Conservation (phyloP, 1,139 yeast genomes). For the Kodamaea ohmeri region DNA sequence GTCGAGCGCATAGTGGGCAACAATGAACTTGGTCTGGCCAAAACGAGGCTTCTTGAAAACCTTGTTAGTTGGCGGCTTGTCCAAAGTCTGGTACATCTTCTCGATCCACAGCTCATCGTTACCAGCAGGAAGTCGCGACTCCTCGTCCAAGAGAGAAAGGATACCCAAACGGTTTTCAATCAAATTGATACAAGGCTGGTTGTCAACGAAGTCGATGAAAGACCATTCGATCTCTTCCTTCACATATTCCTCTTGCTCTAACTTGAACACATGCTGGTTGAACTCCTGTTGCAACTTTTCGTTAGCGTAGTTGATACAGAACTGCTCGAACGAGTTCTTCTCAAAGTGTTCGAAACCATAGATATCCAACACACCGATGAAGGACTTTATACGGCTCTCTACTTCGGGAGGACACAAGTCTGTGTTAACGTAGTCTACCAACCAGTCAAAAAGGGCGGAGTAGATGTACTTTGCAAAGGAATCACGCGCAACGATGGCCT, state of each 20-base stretch:
- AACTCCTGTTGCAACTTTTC: constrained; percentile 97
- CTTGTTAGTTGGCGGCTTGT: constrained; percentile 71
- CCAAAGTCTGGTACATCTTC: constrained; percentile 83
- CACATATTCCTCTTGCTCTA: constrained; percentile 93
- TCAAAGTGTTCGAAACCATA: constrained; percentile 97
- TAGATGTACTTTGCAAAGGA: constrained; percentile 94
- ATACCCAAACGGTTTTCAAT: constrained; percentile 91
- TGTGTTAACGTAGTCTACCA: constrained; percentile 76
- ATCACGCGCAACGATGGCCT: constrained; percentile 90
- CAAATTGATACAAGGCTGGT: constrained; percentile 93
- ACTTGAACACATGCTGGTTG: constrained; percentile 94
- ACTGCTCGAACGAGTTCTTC: constrained; percentile 92
- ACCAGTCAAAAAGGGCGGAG: constrained; percentile 93
- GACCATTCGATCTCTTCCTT: constrained; percentile 96
- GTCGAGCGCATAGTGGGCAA: constrained; percentile 91
- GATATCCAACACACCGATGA: constrained; percentile 96
- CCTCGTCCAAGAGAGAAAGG: constrained; percentile 87
- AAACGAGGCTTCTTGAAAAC: constrained; percentile 93
- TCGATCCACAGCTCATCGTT: constrained; percentile 90
- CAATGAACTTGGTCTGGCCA: constrained; percentile 88
- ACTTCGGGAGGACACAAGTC: constrained; percentile 80
- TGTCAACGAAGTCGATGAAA: constrained; percentile 92
- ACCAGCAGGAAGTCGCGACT: constrained; percentile 92
- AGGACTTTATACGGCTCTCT: constrained; percentile 56
- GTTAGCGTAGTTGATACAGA: constrained; percentile 96